Evolutionary conservation across 352 stramenopile species (phyloP).

Genomic region (Aphanomyces euteiches): DNA sequence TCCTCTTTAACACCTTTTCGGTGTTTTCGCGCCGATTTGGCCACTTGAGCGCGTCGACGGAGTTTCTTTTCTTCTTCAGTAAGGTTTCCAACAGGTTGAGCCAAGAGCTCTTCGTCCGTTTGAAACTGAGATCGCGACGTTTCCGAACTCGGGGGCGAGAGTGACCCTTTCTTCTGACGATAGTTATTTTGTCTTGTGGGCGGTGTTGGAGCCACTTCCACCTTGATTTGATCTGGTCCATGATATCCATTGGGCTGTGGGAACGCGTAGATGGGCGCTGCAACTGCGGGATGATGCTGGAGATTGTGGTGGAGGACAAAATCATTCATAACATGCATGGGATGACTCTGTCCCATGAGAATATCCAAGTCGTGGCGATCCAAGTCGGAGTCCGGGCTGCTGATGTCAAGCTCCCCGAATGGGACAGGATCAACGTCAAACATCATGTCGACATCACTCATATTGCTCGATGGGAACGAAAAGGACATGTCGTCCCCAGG

Average conservation of each 20-base stretch:
- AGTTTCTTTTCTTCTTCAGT: conserved; percentile 83
- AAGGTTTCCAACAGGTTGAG: conserved; percentile 72
- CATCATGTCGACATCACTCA: conserved; percentile 30
- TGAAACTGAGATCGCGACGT: conserved; percentile 26
- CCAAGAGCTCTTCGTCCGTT: conserved; percentile 62
- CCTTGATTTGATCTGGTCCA: conserved; percentile 10
- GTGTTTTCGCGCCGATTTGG: conserved; percentile 78
- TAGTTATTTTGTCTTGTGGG: not conserved
- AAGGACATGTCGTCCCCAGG: conserved; percentile 12
- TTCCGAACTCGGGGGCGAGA: conserved; percentile 13
- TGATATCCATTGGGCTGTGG: not conserved
- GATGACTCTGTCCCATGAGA: not conserved
- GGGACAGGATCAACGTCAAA: conserved; percentile 29
- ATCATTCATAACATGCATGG: not conserved
- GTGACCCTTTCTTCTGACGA: not conserved
- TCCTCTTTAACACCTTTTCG: conserved; percentile 62
- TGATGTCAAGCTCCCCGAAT: conserved; percentile 28
- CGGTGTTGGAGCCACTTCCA: not conserved
- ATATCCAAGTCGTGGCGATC: conserved; percentile 16
- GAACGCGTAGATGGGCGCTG: not conserved
- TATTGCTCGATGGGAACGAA: conserved; percentile 17
- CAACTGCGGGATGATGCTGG: not conserved
- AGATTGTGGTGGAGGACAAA: not conserved
- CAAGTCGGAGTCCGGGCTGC: conserved; percentile 16
- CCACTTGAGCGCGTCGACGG: conserved; percentile 67